Evolutionary conservation across 1,284 basidiomycete genomes (phyloP).

Genomic region (Leccinum fuscescens): DNA sequence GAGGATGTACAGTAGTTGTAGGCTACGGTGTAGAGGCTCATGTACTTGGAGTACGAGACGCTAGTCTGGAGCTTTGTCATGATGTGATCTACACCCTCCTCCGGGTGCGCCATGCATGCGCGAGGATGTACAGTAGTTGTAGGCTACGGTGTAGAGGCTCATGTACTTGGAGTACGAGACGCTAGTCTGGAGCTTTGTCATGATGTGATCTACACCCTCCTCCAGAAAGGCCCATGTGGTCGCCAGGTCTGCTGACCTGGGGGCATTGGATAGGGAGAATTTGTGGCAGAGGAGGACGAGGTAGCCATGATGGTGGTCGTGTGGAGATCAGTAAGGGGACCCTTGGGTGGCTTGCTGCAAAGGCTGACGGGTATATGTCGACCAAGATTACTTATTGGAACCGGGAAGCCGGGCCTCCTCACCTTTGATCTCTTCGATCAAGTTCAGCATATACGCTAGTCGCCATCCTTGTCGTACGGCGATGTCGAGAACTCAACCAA

Average conservation of each 20-base stretch:
- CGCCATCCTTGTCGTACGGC: no score
- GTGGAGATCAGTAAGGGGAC: slow-evolving; percentile 16
- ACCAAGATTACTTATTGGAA: no score
- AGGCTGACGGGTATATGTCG: neutral
- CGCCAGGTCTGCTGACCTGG: slow-evolving; percentile 66
- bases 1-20: slow-evolving; percentile 97
- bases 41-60: slow-evolving; percentile 91
- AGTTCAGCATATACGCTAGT: no score
- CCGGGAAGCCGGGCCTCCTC: no score
- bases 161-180: slow-evolving; percentile 94
- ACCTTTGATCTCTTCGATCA: no score
- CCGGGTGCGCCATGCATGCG: slow-evolving; percentile 81
- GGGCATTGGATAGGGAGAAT: slow-evolving; percentile 47
- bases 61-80: slow-evolving; percentile 88
- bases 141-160: slow-evolving; percentile 89
- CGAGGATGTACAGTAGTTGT: slow-evolving; percentile 96
- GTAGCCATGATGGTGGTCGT: slow-evolving; percentile 35
- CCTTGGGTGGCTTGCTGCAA: slow-evolving; percentile 14
- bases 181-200: slow-evolving; percentile 85
- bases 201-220: slow-evolving; percentile 90
- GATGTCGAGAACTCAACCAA: no score
- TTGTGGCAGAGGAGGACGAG: slow-evolving; percentile 16
- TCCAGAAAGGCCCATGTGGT: slow-evolving; percentile 90
- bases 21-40: slow-evolving; percentile 88
- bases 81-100: slow-evolving; percentile 89